phyloP scores from a whole-genome alignment of 169 alveolate genomes.

The Plasmodium falciparum region DNA sequence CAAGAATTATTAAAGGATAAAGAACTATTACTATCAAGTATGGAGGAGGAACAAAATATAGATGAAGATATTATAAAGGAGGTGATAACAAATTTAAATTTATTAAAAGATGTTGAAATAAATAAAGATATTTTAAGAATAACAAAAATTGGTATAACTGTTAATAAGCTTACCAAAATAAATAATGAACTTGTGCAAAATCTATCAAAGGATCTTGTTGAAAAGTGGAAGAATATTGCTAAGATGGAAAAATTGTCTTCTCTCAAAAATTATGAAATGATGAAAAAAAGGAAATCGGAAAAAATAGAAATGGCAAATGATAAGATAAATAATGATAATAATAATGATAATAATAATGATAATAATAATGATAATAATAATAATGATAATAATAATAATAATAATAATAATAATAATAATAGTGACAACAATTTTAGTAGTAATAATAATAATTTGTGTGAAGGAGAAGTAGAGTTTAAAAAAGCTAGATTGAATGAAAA shows the following conservation, averaged over 20 bases:
- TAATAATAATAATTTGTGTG: too few relatives aligned
- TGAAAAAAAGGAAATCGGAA: slow-evolving; percentile 67
- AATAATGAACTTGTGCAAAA: slow-evolving; percentile 48
- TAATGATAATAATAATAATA: slow-evolving; percentile 58
- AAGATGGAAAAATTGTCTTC: slow-evolving; percentile 64
- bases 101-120: slow-evolving; percentile 79
- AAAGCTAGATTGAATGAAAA: too few relatives aligned
- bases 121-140: slow-evolving; percentile 84
- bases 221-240: slow-evolving; percentile 80
- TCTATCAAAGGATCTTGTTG: slow-evolving; percentile 50
- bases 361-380: slow-evolving; percentile 9
- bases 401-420: not conserved
- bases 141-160: slow-evolving; percentile 87
- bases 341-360: not conserved
- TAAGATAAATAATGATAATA: not conserved
- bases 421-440: not conserved
- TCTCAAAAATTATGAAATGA: slow-evolving; percentile 14
- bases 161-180: slow-evolving; percentile 83
- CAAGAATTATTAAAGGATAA: slow-evolving; percentile 65
- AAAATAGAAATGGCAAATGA: slow-evolving; percentile 3
- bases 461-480: too few relatives aligned
- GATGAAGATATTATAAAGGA: slow-evolving; percentile 46
- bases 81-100: slow-evolving; percentile 59
- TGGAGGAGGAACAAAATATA: not conserved
- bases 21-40: slow-evolving; percentile 14